Base-by-base conservation (phyloP, 371 early-diverging fungal species). In the Zychaea mexicana region DNA sequence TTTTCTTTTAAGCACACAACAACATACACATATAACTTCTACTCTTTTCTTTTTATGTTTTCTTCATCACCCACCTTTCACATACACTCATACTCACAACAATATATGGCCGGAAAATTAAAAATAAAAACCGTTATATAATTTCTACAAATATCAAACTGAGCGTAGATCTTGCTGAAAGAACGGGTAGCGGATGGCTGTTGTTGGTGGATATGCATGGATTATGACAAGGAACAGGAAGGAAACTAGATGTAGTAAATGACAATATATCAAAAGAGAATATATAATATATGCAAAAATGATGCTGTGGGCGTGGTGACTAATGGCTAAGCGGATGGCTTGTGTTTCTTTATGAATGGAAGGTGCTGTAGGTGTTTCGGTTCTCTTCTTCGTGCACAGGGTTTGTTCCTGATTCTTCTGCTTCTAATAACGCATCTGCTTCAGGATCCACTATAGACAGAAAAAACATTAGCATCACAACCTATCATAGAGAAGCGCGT, bases 281-380 rank as follows among this genome's bases (percentile, higher is more conserved):
- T 36, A 36, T 36, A 42, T 17, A 42, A 3, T 17, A 42, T 42
- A 30, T 26, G 59, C 38, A 58, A 45, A 42, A 30, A 42, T 36
- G 36, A 45, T 36, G 33, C 30, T 28, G 21, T 49, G 26, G 32
- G 49, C 26, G 30, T 19, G 24, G 32, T 15, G 10, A 49, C 28
- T 10, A 10, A 52, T 55, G 9, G 24, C 17, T 45, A n/a, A n/a
- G n/a, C n/a, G n/a, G n/a, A n/a, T n/a, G n/a, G n/a, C n/a, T 13
- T 12, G 19, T 31, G 2, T 28, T 56, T 10, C 53, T 62, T 45
- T 54, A 62, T 19, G 52, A 49, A 21, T 53, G 65, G 26, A 65
- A 60, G 8, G 65, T 65, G 39, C 65, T 65, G 54, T 65, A 65
- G 5, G 65, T 53, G 30, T 53, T 60, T 24, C 60, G 36, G 27